Evolutionary conservation across 257 asterid genomes (phyloP).

Genomic region (Penstemon davidsonii): DNA sequence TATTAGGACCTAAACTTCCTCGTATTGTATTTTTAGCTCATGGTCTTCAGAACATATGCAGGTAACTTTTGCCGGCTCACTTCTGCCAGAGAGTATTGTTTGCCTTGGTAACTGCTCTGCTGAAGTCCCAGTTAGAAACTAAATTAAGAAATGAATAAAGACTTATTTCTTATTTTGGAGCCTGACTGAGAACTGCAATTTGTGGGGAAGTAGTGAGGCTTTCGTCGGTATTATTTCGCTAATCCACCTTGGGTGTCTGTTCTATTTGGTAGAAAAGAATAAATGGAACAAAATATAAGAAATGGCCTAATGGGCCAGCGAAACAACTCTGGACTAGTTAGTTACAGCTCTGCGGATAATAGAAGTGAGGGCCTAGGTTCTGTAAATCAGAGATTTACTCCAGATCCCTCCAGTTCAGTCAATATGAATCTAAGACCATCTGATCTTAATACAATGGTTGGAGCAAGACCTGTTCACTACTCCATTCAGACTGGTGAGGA

Average conservation of each 20-base stretch:
- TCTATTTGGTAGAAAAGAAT: slow-evolving; percentile 18
- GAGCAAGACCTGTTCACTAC: slow-evolving; percentile 75
- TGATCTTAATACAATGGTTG: slow-evolving; percentile 46
- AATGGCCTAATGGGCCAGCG: slow-evolving; percentile 52
- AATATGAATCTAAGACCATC: slow-evolving; percentile 57
- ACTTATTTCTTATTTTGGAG: slow-evolving; percentile 42
- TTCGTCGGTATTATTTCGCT: slow-evolving; percentile 16
- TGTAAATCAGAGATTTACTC: slow-evolving; percentile 52
- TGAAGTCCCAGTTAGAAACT: slow-evolving; percentile 26
- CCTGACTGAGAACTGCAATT: slow-evolving; percentile 41
- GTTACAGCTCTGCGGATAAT: slow-evolving; percentile 50
- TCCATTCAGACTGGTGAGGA: slow-evolving; percentile 98
- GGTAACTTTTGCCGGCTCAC: slow-evolving; percentile 30
- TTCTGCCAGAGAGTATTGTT: slow-evolving; percentile 20
- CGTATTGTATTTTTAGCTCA: neutral
- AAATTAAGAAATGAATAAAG: slow-evolving; percentile 31
- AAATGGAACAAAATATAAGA: slow-evolving; percentile 60
- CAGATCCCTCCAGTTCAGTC: slow-evolving; percentile 63
- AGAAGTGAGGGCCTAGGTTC: slow-evolving; percentile 58
- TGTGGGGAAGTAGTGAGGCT: slow-evolving; percentile 22
- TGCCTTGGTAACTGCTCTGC: slow-evolving; percentile 22
- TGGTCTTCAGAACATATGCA: slow-evolving; percentile 28
- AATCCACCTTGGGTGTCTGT: slow-evolving; percentile 10
- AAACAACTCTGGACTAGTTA: slow-evolving; percentile 50
- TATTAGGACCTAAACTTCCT: slow-evolving; percentile 15